Percentiles rank a stretch among this genome's conserved stretches.
These are phyloP conservation scores for Erythrophleum ivorense DNA, from an alignment of 331 rosid genomes.

Conservation along the genomic window DNA sequence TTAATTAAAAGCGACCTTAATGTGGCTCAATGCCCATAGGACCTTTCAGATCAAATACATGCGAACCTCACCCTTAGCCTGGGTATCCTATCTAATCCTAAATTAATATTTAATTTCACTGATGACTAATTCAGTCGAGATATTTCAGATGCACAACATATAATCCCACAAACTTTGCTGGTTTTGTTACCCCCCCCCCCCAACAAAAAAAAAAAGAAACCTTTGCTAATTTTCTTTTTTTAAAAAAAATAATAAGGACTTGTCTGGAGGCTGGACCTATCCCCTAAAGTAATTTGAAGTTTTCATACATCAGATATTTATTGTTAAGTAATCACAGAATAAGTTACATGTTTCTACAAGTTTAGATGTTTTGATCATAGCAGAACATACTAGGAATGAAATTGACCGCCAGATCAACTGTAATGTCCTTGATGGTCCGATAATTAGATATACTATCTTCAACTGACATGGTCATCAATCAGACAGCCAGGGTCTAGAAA, in stretches of 20 bases:
- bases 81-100: slow-evolving; percentile 14
- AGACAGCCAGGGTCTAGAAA: slow-evolving; percentile 6
- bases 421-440: neutral
- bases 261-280: neutral
- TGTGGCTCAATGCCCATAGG: neutral
- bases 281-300: slow-evolving; percentile 18
- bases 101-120: neutral
- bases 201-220: too few relatives aligned
- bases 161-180: neutral
- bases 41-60: slow-evolving; percentile 12
- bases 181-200: neutral
- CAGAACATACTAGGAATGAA: neutral
- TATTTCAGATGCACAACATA: neutral
- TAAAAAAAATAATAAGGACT: neutral
- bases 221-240: too few relatives aligned
- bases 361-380: neutral
- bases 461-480: slow-evolving; percentile 12
- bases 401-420: too few relatives aligned
- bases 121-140: neutral
- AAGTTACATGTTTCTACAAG: neutral
- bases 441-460: neutral
- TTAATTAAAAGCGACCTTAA: slow-evolving; percentile 19
- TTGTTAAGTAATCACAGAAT: neutral
- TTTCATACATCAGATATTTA: slow-evolving; percentile 12
- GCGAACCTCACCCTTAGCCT: slow-evolving; percentile 5